Conservation (phyloP, 306 rosid genomes). For the Prunus armeniaca region DNA sequence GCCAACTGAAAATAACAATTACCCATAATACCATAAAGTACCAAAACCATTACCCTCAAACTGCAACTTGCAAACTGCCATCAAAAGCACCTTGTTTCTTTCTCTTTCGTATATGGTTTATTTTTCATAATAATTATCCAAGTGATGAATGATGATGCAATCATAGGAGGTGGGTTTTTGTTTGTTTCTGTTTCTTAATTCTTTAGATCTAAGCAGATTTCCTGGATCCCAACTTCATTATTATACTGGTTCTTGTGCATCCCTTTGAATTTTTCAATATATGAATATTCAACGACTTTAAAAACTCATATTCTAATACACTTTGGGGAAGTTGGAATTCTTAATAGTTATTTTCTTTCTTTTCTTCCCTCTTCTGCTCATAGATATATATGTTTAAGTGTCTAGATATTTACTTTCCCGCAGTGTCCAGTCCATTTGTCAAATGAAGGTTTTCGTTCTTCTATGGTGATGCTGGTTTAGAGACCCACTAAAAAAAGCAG, state of each 20-base stretch:
- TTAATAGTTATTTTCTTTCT: no score
- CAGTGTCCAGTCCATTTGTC: no score
- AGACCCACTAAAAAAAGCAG: background rate
- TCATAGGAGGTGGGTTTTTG: background rate
- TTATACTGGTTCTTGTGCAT: background rate
- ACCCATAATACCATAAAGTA: background rate
- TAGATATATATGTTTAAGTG: no score
- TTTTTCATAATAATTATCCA: background rate
- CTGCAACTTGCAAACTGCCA: background rate
- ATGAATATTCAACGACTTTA: background rate
- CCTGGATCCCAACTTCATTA: background rate
- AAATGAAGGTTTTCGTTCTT: background rate
- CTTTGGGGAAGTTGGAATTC: background rate
- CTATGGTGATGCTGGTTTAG: background rate
- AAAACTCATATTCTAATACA: background rate
- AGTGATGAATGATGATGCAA: background rate
- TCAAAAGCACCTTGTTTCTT: no score
- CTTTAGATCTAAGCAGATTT: background rate
- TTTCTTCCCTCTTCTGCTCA: no score
- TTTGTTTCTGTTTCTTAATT: background rate
- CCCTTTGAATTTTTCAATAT: no score
- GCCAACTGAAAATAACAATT: conserved; percentile 24
- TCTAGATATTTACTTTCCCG: no score
- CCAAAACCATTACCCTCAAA: background rate
- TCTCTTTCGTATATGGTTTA: no score